Evolutionary conservation across 495 filamentous ascomycete species (phyloP).

Genomic region (Beverwykella pulmonaria): DNA sequence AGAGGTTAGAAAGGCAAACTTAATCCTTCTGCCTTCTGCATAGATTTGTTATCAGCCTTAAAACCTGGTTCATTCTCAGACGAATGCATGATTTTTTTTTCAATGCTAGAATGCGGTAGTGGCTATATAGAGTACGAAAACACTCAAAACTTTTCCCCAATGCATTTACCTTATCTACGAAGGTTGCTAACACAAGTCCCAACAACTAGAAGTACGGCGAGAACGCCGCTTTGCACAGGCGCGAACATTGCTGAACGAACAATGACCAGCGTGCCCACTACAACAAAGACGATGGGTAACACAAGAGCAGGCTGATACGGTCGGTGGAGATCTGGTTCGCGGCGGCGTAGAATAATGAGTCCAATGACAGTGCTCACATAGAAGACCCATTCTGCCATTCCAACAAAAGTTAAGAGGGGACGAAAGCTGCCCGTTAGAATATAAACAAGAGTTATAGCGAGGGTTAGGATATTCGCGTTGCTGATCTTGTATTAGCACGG

Average conservation of each 20-base stretch:
- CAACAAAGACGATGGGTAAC: constrained; percentile 21
- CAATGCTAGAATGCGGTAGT: no score
- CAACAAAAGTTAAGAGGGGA: constrained; percentile 29
- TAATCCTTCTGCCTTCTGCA: no score
- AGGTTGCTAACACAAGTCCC: constrained; percentile 13
- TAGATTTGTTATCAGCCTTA: no score
- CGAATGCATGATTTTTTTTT: no score
- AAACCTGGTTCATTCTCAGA: no score
- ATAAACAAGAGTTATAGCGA: constrained; percentile 26
- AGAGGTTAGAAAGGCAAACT: no score
- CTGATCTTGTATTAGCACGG: constrained; percentile 7
- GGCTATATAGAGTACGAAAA: no score
- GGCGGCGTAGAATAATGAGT: constrained; percentile 29
- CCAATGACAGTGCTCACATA: constrained; percentile 32
- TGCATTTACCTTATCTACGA: no score
- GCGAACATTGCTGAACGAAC: constrained; percentile 28
- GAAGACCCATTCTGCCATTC: constrained; percentile 33
- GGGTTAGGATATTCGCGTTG: constrained; percentile 17
- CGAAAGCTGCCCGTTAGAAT: constrained; percentile 29
- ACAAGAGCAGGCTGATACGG: constrained; percentile 9
- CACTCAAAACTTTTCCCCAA: no score
- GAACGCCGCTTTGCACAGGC: constrained; percentile 22
- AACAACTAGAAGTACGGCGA: constrained; percentile 18
- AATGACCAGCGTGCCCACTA: constrained; percentile 26
- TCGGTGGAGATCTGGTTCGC: constrained; percentile 23